Evolutionary conservation across 2,329 filamentous ascomycete genomes (phyloP).

Genomic region (Lachnellula hyalina): DNA sequence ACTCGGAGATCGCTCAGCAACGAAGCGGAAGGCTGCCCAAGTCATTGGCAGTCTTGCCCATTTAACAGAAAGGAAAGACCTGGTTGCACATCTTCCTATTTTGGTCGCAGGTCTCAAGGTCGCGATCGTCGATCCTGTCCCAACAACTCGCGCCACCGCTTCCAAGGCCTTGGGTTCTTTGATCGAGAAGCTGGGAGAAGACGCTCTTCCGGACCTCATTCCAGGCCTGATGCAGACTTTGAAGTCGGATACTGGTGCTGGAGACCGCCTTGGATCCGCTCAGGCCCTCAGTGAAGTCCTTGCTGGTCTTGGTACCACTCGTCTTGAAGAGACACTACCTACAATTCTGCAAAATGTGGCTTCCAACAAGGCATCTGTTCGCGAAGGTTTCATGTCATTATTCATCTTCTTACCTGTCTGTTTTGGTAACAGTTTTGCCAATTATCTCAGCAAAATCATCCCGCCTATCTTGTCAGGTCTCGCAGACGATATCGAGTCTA

Average conservation of each 20-base stretch:
- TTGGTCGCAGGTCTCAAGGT: constrained; percentile 84
- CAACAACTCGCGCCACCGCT: constrained; percentile 90
- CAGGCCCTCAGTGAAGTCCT: constrained; percentile 96
- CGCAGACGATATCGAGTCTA: constrained; percentile 93
- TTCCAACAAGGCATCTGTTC: constrained; percentile 81
- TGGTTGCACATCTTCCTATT: constrained; percentile 84
- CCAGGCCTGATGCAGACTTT: constrained; percentile 96
- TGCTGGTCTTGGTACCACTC: constrained; percentile 84
- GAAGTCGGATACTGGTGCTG: constrained; percentile 93
- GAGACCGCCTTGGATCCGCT: constrained; percentile 90
- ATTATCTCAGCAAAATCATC: constrained; percentile 92
- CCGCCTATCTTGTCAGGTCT: constrained; percentile 90
- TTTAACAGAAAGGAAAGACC: constrained; percentile 91
- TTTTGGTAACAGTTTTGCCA: constrained; percentile 97
- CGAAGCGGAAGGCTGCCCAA: constrained; percentile 92
- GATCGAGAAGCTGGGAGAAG: constrained; percentile 97
- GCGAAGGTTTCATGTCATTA: constrained; percentile 98
- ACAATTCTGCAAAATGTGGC: constrained; percentile 95
- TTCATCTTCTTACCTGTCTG: constrained; percentile 99
- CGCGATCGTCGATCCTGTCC: constrained; percentile 91
- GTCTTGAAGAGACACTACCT: constrained; percentile 90
- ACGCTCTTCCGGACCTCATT: constrained; percentile 93
- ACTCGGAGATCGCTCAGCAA: constrained; percentile 82
- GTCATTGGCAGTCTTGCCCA: constrained; percentile 98
- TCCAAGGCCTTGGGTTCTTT: constrained; percentile 93